Evolutionary conservation across 139 green algal species (phyloP).

Genomic region (Cymbomonas tetramitiformis): DNA sequence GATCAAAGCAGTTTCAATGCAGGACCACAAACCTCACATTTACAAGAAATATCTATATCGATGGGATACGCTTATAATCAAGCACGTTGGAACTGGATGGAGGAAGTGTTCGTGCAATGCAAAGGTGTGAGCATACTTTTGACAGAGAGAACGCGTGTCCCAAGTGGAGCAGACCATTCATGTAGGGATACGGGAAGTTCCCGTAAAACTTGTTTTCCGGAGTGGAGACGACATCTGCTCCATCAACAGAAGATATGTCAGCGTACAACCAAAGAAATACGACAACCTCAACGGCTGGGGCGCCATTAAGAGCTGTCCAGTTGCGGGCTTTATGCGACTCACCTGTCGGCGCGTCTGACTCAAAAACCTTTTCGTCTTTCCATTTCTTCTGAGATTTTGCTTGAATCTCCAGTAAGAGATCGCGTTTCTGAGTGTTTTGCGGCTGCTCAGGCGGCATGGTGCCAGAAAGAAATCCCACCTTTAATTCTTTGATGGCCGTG

Average conservation of each 20-base stretch:
- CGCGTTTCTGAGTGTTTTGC: conserved; percentile 35
- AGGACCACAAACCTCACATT: too few species aligned
- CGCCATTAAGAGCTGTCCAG: neutral
- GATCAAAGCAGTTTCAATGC: too few species aligned
- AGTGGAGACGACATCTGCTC: neutral
- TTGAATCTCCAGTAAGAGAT: conserved; percentile 72
- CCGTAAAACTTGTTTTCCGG: conserved; percentile 84
- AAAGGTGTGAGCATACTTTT: conserved; percentile 55
- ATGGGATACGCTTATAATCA: neutral
- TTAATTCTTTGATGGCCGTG: too few species aligned
- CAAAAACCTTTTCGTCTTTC: conserved; percentile 62
- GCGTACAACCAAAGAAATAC: too few species aligned
- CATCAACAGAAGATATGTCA: neutral
- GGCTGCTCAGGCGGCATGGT: too few species aligned
- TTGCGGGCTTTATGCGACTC: neutral
- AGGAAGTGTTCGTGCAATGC: neutral
- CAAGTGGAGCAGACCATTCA: conserved; percentile 96
- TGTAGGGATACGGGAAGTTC: conserved; percentile 98
- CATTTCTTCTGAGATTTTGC: conserved; percentile 56
- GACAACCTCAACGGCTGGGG: too few species aligned
- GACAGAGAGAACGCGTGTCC: conserved; percentile 94
- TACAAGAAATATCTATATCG: conserved; percentile 2
- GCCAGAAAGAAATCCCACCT: too few species aligned
- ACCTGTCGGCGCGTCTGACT: conserved; percentile 55
- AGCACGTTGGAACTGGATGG: neutral